These are phyloP conservation scores for Chrysanthemum makinoi DNA, from an alignment of 129 eudicot species.

Conservation along the genomic window DNA sequence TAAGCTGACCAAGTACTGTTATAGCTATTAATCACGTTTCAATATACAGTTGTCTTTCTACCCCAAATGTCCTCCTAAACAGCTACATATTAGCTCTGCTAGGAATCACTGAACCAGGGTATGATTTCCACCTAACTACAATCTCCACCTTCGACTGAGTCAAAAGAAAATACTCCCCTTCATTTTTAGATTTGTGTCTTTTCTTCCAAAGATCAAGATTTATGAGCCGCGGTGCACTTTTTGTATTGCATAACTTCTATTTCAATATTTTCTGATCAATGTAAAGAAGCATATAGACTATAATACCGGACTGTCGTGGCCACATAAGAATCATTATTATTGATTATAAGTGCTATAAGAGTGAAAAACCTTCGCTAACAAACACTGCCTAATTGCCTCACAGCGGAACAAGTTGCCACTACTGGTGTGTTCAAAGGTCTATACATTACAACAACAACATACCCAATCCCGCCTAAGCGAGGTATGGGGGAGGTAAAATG, in stretches of 20 bases:
- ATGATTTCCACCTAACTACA: slow-evolving; percentile 12
- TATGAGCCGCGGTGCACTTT: neutral
- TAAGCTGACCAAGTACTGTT: neutral
- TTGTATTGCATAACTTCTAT: neutral
- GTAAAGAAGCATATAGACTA: neutral
- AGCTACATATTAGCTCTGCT: neutral
- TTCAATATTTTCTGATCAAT: neutral
- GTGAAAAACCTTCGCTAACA: slow-evolving; percentile 1
- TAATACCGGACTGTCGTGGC: neutral
- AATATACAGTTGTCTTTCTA: neutral
- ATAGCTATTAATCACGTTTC: neutral
- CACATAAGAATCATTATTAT: neutral
- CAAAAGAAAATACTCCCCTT: neutral
- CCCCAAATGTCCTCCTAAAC: neutral
- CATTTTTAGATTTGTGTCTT: neutral
- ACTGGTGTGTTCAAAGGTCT: neutral
- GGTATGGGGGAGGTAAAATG: no score
- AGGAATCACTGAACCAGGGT: slow-evolving; percentile 6
- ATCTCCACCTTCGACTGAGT: neutral
- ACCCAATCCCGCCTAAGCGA: no score
- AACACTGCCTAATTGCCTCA: slow-evolving; percentile 5
- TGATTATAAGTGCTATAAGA: neutral
- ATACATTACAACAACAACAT: no score
- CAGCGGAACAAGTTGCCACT: slow-evolving; percentile 7
- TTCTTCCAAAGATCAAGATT: slow-evolving; percentile 2